Percentiles rank a stretch among this genome's conserved stretches.
Conservation (phyloP, 495 filamentous ascomycete genomes). For the Schizothecium vesticola region DNA sequence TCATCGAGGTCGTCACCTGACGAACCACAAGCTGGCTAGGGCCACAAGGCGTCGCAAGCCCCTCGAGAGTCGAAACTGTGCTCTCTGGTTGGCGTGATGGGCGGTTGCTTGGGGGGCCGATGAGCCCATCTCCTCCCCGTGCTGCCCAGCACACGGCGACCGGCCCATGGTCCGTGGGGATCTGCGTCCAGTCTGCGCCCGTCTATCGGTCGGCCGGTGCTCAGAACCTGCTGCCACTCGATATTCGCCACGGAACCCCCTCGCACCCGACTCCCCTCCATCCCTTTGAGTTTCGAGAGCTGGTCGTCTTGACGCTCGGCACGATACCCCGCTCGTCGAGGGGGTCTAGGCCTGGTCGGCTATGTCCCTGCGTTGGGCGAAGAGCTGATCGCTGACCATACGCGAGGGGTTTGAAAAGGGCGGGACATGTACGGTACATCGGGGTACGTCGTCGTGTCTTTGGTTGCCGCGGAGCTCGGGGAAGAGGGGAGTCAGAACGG, state of each 20-base stretch:
- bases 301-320: neutral
- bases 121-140: neutral
- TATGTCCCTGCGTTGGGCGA: neutral
- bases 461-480: neutral
- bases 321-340: conserved; percentile 6
- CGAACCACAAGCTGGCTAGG: conserved; percentile 1
- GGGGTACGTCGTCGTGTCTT: conserved; percentile 2
- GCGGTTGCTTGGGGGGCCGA: neutral
- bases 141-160: neutral
- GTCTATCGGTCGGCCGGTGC: neutral
- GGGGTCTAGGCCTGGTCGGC: conserved; percentile 4
- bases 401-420: neutral
- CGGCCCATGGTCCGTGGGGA: neutral
- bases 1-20: conserved; percentile 9
- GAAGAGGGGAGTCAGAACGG: neutral
- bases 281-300: neutral
- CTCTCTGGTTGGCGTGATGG: conserved; percentile 6
- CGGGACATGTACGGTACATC: conserved; percentile 3
- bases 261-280: neutral
- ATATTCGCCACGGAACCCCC: neutral
- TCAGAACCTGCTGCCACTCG: neutral
- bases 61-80: neutral
- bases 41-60: neutral
- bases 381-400: neutral
- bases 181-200: neutral